A percentile compares a stretch with the other conserved stretches of the same genome.
Conservation (phyloP, 495 filamentous ascomycete genomes). For the Neurospora sp. region DNA sequence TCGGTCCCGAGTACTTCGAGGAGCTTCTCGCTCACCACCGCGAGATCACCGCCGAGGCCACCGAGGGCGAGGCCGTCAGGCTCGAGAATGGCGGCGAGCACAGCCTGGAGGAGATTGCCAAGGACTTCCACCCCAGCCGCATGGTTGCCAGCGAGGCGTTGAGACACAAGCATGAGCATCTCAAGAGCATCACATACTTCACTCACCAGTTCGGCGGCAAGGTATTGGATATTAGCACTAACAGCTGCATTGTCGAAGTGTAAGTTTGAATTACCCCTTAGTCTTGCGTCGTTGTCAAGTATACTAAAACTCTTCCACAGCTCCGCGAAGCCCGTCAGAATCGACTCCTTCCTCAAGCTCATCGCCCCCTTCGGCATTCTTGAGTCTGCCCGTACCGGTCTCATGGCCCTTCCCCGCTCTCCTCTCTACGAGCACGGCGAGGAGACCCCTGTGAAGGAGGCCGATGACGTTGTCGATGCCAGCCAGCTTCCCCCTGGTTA, state of each 20-base stretch:
- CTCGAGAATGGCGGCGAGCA: conserved; percentile 20
- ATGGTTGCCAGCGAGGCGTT: conserved; percentile 79
- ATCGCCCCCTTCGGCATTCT: conserved; percentile 93
- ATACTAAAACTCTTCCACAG: conserved; percentile 30
- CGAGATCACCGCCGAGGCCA: conserved; percentile 42
- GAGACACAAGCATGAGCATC: conserved; percentile 92
- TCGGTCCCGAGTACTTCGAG: conserved; percentile 96
- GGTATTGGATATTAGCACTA: conserved; percentile 92
- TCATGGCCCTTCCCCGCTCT: conserved; percentile 93
- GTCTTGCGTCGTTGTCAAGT: neutral
- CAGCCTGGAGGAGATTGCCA: conserved; percentile 29
- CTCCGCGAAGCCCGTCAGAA: conserved; percentile 84
- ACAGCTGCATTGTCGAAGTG: conserved; percentile 97
- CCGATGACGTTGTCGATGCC: conserved; percentile 82
- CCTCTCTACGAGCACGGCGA: conserved; percentile 68
- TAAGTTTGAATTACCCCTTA: conserved; percentile 38
- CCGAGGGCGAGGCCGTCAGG: conserved; percentile 1
- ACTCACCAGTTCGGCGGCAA: conserved; percentile 97
- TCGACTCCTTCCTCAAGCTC: conserved; percentile 96
- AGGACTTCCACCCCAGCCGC: conserved; percentile 77
- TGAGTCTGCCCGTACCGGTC: conserved; percentile 84
- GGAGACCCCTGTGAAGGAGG: conserved; percentile 71
- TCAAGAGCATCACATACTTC: conserved; percentile 87
- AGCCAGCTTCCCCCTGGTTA: conserved; percentile 90
- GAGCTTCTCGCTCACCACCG: conserved; percentile 91